Evolutionary conservation across 441 rosid species (phyloP), one percentile per base, ranked within the genome.

Genomic region (Pelargonium citronellum): DNA sequence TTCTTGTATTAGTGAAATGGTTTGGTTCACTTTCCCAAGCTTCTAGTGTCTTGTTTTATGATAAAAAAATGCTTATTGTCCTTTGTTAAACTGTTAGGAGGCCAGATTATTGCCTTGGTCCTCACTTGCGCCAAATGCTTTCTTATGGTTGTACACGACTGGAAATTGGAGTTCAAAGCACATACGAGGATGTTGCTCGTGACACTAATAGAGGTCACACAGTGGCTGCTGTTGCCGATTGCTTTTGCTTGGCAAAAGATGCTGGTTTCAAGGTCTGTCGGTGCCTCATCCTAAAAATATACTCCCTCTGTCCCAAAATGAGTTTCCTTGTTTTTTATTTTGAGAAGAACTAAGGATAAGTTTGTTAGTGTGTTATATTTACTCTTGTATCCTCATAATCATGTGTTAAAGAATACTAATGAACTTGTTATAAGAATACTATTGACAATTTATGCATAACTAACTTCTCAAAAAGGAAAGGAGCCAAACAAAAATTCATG

Each of bases 141-240:
- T 77, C 84, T 5, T 95, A 92, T 85, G 99, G 99, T 67, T 95
- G 98, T 77, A 95, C 99, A 62, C 83, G 98, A 64, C 81, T 95
- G 71, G 99, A 90, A 88, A 95, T 95, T 69, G 99, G 99, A 79
- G 99, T 95, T 71, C 99, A 95, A 79, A 95, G 99, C 90, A 95
- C 98, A 19, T 95, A 90, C 74, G 99, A 95, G 82, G 99, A 95
- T 89, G 99, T 95, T 77, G 97, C 99, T 47, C 93, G 82, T 74
- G 99, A 95, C 81, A 92, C 99, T 58, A 92, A 95, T 68, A 86
- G 99, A 83, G 99, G 99, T 30, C 99, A 95, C 79, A 95, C 99
- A 0, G 97, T 92, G 74, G 98, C 96, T 57, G 98, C 99, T n/a
- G 98, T 95, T 22, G 99, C 98, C 27, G 98, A 95, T 86, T 95